These are phyloP conservation scores for Jaltomata sinuosa DNA, from an alignment of 257 asterid genomes.

Conservation along the genomic window DNA sequence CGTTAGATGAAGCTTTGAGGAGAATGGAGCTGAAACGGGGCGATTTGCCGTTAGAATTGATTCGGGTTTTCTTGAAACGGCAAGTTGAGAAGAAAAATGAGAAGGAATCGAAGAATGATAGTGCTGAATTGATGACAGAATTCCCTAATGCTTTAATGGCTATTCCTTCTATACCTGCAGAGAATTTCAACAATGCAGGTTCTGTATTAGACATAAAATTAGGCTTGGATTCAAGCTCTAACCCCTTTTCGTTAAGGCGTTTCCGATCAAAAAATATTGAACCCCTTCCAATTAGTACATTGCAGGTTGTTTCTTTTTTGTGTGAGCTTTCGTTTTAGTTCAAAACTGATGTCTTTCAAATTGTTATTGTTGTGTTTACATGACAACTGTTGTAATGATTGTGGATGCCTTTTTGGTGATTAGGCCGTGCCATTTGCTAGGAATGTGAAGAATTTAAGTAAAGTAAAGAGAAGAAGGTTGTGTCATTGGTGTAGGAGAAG, in stretches of 20 bases:
- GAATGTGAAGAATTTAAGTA: slow-evolving; percentile 29
- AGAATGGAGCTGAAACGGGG: slow-evolving; percentile 76
- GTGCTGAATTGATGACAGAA: slow-evolving; percentile 33
- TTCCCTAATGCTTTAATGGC: slow-evolving; percentile 87
- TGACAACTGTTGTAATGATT: neutral
- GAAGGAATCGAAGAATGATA: slow-evolving; percentile 26
- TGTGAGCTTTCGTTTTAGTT: neutral
- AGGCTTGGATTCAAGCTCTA: slow-evolving; percentile 32
- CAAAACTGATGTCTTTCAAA: neutral
- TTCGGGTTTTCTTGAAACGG: slow-evolving; percentile 70
- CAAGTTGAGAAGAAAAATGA: slow-evolving; percentile 82
- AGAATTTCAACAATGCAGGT: slow-evolving; percentile 16
- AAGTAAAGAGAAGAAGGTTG: slow-evolving; percentile 40
- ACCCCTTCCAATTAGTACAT: slow-evolving; percentile 62
- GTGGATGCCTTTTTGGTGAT: neutral
- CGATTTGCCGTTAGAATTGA: slow-evolving; percentile 79
- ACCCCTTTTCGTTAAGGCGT: slow-evolving; percentile 34
- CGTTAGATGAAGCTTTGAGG: slow-evolving; percentile 76
- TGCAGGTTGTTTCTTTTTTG: slow-evolving; percentile 53
- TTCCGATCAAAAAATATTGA: slow-evolving; percentile 86
- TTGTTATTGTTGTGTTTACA: neutral
- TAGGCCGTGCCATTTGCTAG: slow-evolving; percentile 66
- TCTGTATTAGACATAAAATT: slow-evolving; percentile 44
- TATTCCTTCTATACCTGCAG: slow-evolving; percentile 41
- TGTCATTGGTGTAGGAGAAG: slow-evolving; percentile 91